phyloP scores from a whole-genome alignment of 1,284 basidiomycete species.

The Melampsora abietis-canadensis region DNA sequence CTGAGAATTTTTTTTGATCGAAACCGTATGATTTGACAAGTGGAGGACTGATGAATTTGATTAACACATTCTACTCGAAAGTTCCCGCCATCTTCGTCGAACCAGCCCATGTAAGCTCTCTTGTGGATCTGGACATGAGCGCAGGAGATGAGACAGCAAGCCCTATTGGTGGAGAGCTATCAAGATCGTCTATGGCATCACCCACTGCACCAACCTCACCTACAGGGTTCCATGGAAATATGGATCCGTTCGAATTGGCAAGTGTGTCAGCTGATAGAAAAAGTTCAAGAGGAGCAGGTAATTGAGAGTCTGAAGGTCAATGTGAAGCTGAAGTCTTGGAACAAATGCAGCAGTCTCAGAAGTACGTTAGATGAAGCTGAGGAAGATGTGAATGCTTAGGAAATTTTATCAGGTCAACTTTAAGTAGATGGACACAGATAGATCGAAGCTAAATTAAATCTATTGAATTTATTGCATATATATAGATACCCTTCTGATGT shows the following conservation, averaged over 20 bases:
- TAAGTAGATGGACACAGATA: no score
- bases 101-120: not conserved
- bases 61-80: not conserved
- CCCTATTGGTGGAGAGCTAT: not conserved
- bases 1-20: no score
- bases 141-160: not conserved
- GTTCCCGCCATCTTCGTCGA: conserved; percentile 1
- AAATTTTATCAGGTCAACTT: not conserved
- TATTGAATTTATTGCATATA: no score
- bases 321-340: conserved; percentile 3
- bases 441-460: no score
- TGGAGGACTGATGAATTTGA: no score
- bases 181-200: not conserved
- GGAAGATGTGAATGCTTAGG: not conserved
- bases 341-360: not conserved
- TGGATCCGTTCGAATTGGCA: not conserved
- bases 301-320: not conserved
- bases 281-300: not conserved
- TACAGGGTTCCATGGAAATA: not conserved
- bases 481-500: no score
- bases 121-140: not conserved
- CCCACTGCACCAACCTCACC: not conserved
- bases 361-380: not conserved
- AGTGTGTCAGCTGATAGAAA: not conserved
- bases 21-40: no score